Percentiles rank a stretch among this genome's conserved stretches.
phyloP scores from a whole-genome alignment of 441 rosid genomes.

The Pelargonium myrrhifolium region DNA sequence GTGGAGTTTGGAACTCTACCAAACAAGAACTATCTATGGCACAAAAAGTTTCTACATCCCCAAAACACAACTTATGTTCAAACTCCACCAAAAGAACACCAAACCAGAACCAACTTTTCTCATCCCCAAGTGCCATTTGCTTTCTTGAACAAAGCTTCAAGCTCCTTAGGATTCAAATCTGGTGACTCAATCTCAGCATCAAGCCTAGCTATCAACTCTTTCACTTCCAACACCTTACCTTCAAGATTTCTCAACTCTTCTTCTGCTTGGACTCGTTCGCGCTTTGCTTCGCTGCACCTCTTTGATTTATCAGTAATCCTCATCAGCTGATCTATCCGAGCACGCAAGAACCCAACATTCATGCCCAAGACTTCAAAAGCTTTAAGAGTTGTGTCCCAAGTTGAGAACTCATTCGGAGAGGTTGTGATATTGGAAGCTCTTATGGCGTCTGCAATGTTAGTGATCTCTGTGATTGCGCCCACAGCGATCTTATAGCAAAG shows the following conservation, averaged over 20 bases:
- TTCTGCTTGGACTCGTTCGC: constrained; percentile 12
- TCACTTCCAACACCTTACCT: constrained; percentile 9
- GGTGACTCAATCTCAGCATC: not conserved
- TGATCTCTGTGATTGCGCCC: constrained; percentile 37
- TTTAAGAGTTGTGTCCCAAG: constrained; percentile 32
- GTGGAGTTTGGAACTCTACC: too few species aligned
- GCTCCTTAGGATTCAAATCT: not conserved
- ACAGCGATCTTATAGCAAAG: constrained; percentile 29
- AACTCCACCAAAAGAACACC: too few species aligned
- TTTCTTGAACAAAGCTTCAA: not conserved
- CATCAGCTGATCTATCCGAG: constrained; percentile 24
- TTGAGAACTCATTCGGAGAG: constrained; percentile 17
- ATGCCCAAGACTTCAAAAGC: constrained; percentile 32
- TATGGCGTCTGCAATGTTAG: constrained; percentile 38
- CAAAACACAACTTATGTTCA: too few species aligned
- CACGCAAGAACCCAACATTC: constrained; percentile 30
- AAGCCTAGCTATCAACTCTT: not conserved
- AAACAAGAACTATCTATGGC: too few species aligned
- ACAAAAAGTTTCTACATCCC: too few species aligned
- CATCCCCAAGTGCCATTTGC: not conserved
- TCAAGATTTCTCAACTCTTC: constrained; percentile 22
- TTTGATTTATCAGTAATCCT: constrained; percentile 16
- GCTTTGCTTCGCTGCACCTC: constrained; percentile 20
- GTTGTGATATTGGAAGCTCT: constrained; percentile 28
- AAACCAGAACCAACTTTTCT: not conserved